phyloP scores from a whole-genome alignment of 192 early-diverging fungal species.

The Fimicolochytrium jonesii region DNA sequence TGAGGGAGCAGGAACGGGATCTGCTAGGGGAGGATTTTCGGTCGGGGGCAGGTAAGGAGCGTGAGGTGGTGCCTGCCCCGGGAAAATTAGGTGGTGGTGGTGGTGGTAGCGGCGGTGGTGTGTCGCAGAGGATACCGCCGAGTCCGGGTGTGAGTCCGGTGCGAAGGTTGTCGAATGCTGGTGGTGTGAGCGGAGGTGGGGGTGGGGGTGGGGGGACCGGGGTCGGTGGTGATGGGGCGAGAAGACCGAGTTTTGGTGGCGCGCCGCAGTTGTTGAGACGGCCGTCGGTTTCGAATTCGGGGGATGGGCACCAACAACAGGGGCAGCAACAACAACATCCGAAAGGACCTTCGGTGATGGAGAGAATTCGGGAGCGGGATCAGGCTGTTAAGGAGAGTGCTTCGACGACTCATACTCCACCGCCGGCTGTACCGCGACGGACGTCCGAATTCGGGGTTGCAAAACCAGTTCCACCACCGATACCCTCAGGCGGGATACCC shows the following conservation, averaged over 20 bases:
- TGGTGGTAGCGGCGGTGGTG: too few species aligned
- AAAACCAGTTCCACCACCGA: constrained; percentile 19
- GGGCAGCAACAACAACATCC: too few species aligned
- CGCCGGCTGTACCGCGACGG: not conserved
- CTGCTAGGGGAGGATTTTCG: constrained; percentile 24
- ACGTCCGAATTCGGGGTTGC: not conserved
- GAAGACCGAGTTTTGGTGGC: too few species aligned
- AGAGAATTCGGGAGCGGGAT: constrained; percentile 24
- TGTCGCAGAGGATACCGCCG: too few species aligned
- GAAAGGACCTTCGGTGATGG: constrained; percentile 19
- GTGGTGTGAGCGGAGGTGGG: too few species aligned
- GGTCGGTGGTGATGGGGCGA: too few species aligned
- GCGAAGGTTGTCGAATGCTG: too few species aligned
- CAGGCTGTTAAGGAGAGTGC: constrained; percentile 16
- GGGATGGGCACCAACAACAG: too few species aligned
- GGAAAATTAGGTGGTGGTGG: too few species aligned
- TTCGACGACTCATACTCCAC: not conserved
- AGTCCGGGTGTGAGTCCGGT: too few species aligned
- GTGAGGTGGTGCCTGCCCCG: constrained; percentile 24
- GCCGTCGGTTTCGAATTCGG: too few species aligned
- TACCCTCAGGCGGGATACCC: constrained; percentile 13
- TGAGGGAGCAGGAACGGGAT: constrained; percentile 17
- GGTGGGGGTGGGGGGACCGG: too few species aligned
- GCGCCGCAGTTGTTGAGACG: not conserved
- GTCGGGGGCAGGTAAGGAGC: constrained; percentile 26